Evolutionary conservation across 2,329 filamentous ascomycete species (phyloP), one percentile per base, ranked within the genome.

Genomic region (Fusarium sp.): DNA sequence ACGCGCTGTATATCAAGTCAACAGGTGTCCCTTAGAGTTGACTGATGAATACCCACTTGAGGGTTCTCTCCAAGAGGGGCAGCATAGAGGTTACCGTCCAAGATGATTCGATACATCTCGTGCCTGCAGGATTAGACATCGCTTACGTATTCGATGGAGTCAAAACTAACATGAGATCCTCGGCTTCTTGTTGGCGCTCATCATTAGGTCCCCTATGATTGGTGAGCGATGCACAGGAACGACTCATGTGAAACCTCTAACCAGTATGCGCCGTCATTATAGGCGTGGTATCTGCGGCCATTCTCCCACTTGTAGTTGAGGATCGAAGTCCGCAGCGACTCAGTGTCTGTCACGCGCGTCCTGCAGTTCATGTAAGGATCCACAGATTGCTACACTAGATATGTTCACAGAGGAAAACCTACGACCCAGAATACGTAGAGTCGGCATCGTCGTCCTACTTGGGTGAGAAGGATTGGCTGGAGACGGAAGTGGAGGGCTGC

Each of bases 231-330:
- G 56, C n/a, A 42, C 45, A 3, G 18, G 3, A 24, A 27, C 7
- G 38, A 10, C 27, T 42, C 11, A 18, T 29, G 9, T 22, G 22
- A n/a, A 11, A 24, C 27, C 18, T 20, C 61, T 61, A 18, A 70
- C 70, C 70, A 72, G 66, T 84, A 84, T 54, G 81, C 75, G 34
- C 86, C 87, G 50, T 85, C 82, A 42, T 83, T 82, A 75, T 83
- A 86, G 57, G 81, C 82, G 72, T 87, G 85, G 69, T 88, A 89
- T 10, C 85, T 81, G 4, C 86, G 82, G 4, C 86, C 86, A 61
- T 87, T 83, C 64, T 87, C 83, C 69, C 84, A 85, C 47, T 82
- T 77, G 72, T 72, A 72, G 35, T 56, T 72, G 8, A 72, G 37
- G 6, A 72, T 70, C 13, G 70, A 72, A 1, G 67, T 62, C 24